A percentile compares a stretch with the other conserved stretches of the same genome.
Conservation (phyloP, 805 yeast species). For the Saturnispora kantuleensis region DNA sequence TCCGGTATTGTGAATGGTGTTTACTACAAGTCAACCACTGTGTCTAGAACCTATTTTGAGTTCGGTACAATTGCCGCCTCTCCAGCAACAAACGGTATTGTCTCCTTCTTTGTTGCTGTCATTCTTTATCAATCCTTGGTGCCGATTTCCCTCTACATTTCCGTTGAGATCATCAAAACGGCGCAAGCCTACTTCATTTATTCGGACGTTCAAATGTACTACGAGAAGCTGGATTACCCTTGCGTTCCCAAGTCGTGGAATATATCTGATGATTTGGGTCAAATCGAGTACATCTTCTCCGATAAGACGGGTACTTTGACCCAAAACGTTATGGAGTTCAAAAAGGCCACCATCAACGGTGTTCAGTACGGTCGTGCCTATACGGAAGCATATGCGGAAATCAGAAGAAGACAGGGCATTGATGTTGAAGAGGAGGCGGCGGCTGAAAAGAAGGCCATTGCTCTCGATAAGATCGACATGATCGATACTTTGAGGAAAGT, state of each 20-base stretch:
- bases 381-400: slow-evolving; percentile 74
- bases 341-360: slow-evolving; percentile 70
- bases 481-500: slow-evolving; percentile 33
- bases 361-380: slow-evolving; percentile 67
- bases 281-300: slow-evolving; percentile 74
- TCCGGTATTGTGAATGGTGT: slow-evolving; percentile 67
- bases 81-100: slow-evolving; percentile 58
- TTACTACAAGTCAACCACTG: slow-evolving; percentile 36
- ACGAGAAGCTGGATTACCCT: slow-evolving; percentile 60
- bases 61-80: slow-evolving; percentile 60
- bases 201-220: slow-evolving; percentile 65
- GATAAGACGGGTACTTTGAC: slow-evolving; percentile 82
- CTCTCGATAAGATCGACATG: slow-evolving; percentile 52
- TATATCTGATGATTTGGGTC: slow-evolving; percentile 79
- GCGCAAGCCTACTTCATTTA: slow-evolving; percentile 75
- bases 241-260: slow-evolving; percentile 82
- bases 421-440: slow-evolving; percentile 45
- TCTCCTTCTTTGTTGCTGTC: slow-evolving; percentile 65
- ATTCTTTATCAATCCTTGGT: slow-evolving; percentile 72
- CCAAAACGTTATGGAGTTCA: slow-evolving; percentile 79
- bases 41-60: slow-evolving; percentile 58
- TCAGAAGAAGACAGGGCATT: slow-evolving; percentile 67
- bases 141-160: slow-evolving; percentile 73
- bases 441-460: slow-evolving; percentile 39
- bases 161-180: slow-evolving; percentile 74